phyloP scores from a whole-genome alignment of 75 land plant genomes.

The Chamaecyparis obtusa region DNA sequence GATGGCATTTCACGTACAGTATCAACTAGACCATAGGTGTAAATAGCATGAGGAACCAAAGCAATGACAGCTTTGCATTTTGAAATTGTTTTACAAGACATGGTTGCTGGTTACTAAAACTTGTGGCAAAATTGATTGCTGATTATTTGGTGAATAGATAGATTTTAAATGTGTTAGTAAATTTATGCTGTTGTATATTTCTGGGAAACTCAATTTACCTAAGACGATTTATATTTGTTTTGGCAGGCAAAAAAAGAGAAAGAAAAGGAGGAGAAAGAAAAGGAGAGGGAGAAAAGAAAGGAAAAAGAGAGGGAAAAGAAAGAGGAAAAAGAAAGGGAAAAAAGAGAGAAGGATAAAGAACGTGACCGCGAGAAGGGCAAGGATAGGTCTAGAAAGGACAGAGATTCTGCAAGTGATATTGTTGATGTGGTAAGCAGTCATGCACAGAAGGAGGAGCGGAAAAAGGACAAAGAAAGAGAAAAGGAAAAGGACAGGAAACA shows the following conservation, averaged over 20 bases:
- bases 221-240: conserved; percentile 7
- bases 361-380: conserved; percentile 59
- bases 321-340: conserved; percentile 38
- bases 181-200: too few relatives aligned
- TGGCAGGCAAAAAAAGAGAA: conserved; percentile 51
- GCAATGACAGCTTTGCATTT: not conserved
- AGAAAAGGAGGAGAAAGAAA: conserved; percentile 25
- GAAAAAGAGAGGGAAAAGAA: conserved; percentile 1
- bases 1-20: not conserved
- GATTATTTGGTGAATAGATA: too few relatives aligned
- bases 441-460: conserved; percentile 57
- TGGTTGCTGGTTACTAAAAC: not conserved
- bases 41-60: not conserved
- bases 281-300: conserved; percentile 9
- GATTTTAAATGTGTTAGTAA: not conserved
- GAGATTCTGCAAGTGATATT: conserved; percentile 40
- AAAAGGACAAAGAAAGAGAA: conserved; percentile 50
- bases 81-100: not conserved
- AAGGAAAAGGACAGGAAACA: conserved; percentile 83
- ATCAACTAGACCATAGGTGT: not conserved
- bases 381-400: conserved; percentile 58
- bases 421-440: conserved; percentile 55
- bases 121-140: not conserved
- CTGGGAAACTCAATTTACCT: not conserved
- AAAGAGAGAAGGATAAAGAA: conserved; percentile 49